phyloP scores from a whole-genome alignment of 495 filamentous ascomycete genomes.

The Penicillium desertorum region DNA sequence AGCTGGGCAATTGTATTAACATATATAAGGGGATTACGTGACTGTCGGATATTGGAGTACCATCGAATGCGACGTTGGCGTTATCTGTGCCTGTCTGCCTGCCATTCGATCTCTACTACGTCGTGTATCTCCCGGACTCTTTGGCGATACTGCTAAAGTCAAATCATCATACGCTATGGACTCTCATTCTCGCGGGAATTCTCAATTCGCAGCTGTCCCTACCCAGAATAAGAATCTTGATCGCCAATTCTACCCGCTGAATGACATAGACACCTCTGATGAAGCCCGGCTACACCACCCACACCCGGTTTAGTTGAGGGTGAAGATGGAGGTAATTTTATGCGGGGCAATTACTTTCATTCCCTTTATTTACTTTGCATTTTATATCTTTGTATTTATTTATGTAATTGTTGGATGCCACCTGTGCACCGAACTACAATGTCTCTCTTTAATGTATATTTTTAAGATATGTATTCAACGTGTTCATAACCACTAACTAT shows the following conservation, averaged over 20 bases:
- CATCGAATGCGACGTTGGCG: conserved; percentile 34
- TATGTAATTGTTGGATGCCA: not conserved
- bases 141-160: conserved; percentile 26
- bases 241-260: conserved; percentile 27
- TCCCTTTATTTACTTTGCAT: not conserved
- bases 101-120: conserved; percentile 33
- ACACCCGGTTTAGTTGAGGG: not conserved
- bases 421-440: not conserved
- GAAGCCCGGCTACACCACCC: conserved; percentile 16
- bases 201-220: conserved; percentile 20
- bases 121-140: conserved; percentile 26
- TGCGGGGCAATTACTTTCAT: not conserved
- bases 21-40: conserved; percentile 36
- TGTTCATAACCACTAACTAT: not conserved
- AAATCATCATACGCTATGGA: conserved; percentile 23
- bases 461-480: no score
- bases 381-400: not conserved
- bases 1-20: conserved; percentile 1
- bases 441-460: not conserved
- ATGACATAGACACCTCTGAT: conserved; percentile 30
- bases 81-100: conserved; percentile 39
- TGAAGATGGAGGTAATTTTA: not conserved
- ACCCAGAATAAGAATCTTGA: conserved; percentile 22
- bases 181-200: conserved; percentile 25
- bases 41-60: conserved; percentile 36